phyloP scores from a whole-genome alignment of 83 land plant genomes.

The Picea abies region DNA sequence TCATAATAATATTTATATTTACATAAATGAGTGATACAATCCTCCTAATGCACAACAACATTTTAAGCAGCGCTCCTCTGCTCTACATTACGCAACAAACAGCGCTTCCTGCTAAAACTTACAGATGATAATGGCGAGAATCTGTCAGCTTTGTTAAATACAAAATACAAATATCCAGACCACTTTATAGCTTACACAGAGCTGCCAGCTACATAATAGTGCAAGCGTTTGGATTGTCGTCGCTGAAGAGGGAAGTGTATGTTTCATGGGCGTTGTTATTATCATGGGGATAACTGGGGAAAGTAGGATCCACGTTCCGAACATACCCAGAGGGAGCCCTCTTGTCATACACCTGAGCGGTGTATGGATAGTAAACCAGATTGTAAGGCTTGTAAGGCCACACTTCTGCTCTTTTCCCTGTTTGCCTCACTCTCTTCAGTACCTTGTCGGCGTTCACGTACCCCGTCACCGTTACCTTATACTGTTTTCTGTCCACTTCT shows the following conservation, averaged over 20 bases:
- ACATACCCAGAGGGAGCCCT: conserved; percentile 51
- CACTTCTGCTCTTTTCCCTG: conserved; percentile 54
- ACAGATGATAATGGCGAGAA: too few relatives aligned
- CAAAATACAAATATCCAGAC: too few relatives aligned
- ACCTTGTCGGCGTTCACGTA: conserved; percentile 53
- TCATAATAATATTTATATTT: too few relatives aligned
- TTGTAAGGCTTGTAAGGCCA: conserved; percentile 57
- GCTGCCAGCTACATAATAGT: not conserved
- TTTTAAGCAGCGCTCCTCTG: too few relatives aligned
- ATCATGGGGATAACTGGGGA: not conserved
- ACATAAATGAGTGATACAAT: too few relatives aligned
- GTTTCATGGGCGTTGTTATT: not conserved
- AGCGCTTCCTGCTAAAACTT: too few relatives aligned
- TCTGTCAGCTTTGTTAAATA: too few relatives aligned
- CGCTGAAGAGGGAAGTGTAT: not conserved
- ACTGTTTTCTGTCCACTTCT: conserved; percentile 38
- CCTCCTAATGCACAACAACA: too few relatives aligned
- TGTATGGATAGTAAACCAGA: conserved; percentile 46
- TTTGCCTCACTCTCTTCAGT: conserved; percentile 45
- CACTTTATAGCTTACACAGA: too few relatives aligned
- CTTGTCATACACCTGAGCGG: conserved; percentile 44
- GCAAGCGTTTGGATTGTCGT: not conserved
- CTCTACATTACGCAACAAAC: too few relatives aligned
- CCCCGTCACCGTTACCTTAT: conserved; percentile 56
- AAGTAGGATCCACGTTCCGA: conserved; percentile 18